Conservation (phyloP, 192 early-diverging fungal species). For the Coemansia reversa region DNA sequence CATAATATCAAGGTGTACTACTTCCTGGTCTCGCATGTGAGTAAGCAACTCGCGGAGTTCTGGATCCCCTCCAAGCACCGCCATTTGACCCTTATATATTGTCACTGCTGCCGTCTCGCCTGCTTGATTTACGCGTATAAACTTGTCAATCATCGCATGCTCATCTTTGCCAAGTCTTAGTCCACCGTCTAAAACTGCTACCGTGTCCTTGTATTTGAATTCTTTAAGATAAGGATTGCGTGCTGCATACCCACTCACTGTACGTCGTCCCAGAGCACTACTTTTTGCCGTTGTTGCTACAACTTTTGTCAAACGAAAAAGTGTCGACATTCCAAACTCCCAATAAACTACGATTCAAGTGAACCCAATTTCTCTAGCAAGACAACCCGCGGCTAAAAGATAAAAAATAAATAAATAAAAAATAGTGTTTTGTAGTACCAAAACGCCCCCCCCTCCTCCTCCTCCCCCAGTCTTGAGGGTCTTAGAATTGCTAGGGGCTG, state of each 20-base stretch:
- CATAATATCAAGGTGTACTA: slow-evolving; percentile 76
- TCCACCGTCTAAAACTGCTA: slow-evolving; percentile 22
- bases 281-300: background rate
- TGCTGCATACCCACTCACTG: slow-evolving; percentile 33
- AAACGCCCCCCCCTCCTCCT: too few species aligned
- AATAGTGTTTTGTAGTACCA: too few species aligned
- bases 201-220: slow-evolving; percentile 29
- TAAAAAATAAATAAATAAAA: too few species aligned
- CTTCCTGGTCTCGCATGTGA: slow-evolving; percentile 98
- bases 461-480: too few species aligned
- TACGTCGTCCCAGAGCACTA: background rate
- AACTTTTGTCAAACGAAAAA: slow-evolving; percentile 2
- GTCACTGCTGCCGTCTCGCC: slow-evolving; percentile 94
- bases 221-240: slow-evolving; percentile 49
- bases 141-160: slow-evolving; percentile 61
- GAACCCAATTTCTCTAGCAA: background rate
- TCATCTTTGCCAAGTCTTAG: slow-evolving; percentile 56
- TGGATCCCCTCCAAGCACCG: slow-evolving; percentile 69
- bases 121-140: slow-evolving; percentile 96
- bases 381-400: too few species aligned
- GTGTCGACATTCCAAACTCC: background rate
- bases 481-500: background rate
- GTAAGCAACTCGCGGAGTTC: slow-evolving; percentile 68
- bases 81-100: slow-evolving; percentile 95
- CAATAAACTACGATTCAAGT: background rate